Evolutionary conservation across 2,329 filamentous ascomycete species (phyloP).

Genomic region (Ustulina deusta): DNA sequence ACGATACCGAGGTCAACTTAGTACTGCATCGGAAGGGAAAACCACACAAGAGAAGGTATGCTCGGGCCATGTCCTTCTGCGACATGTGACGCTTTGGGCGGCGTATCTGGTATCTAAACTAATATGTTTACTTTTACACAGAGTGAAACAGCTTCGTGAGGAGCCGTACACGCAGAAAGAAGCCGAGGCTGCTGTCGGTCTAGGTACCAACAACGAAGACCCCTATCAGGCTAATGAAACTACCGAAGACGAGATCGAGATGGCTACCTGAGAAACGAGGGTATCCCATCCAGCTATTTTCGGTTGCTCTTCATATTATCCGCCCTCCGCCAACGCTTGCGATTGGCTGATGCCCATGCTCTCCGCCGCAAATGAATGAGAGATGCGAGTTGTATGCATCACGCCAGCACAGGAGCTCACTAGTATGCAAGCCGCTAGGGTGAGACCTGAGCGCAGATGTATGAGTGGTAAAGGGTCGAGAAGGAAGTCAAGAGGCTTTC

Average conservation of each 20-base stretch:
- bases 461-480: constrained; percentile 4
- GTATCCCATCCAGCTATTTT: constrained; percentile 6
- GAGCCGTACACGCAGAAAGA: constrained; percentile 88
- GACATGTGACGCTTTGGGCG: background rate
- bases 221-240: constrained; percentile 43
- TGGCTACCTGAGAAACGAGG: constrained; percentile 49
- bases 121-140: constrained; percentile 59
- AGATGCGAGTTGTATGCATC: background rate
- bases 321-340: background rate
- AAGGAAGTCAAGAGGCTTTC: background rate
- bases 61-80: constrained; percentile 9
- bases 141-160: constrained; percentile 83
- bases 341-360: background rate
- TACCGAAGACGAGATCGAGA: constrained; percentile 55
- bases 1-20: constrained; percentile 84
- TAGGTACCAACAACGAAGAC: constrained; percentile 75
- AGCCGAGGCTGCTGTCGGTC: constrained; percentile 82
- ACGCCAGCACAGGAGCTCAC: background rate
- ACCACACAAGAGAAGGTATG: constrained; percentile 88
- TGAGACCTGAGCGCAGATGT: constrained; percentile 4
- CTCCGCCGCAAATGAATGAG: background rate
- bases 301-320: constrained; percentile 12
- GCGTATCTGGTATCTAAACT: constrained; percentile 35
- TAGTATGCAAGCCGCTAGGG: constrained; percentile 1
- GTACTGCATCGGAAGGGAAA: constrained; percentile 84